Percentiles rank a stretch among this genome's conserved stretches.
Conservation (phyloP, 2,329 filamentous ascomycete genomes). For the Ascochyta viciae-villosae region DNA sequence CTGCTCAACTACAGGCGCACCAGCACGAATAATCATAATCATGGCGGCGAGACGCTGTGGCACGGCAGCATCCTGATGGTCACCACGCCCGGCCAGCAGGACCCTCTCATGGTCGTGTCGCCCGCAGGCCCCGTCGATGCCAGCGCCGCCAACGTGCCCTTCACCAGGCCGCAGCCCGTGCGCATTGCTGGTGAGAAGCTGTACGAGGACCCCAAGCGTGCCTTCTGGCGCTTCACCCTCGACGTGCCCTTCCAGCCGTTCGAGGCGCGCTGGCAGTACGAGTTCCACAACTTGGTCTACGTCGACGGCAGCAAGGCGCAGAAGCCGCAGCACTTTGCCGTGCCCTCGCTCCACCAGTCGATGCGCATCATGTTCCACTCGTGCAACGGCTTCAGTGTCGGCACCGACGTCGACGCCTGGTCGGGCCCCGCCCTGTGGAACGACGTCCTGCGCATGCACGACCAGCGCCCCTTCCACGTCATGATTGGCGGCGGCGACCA, state of each 20-base stretch:
- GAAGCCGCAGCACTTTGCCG: slow-evolving; percentile 56
- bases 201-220: slow-evolving; percentile 65
- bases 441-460: slow-evolving; percentile 67
- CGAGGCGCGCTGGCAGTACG: slow-evolving; percentile 82
- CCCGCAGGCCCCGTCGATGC: slow-evolving; percentile 53
- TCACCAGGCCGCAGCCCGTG: slow-evolving; percentile 34
- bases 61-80: slow-evolving; percentile 87
- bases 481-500: slow-evolving; percentile 94
- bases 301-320: slow-evolving; percentile 54
- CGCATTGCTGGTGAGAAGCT: slow-evolving; percentile 61
- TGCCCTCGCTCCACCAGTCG: slow-evolving; percentile 66
- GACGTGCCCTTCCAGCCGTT: slow-evolving; percentile 71
- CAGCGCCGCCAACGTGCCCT: slow-evolving; percentile 30
- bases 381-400: slow-evolving; percentile 72
- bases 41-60: slow-evolving; percentile 64
- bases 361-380: slow-evolving; percentile 76
- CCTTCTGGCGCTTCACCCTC: slow-evolving; percentile 66
- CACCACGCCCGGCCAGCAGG: slow-evolving; percentile 71
- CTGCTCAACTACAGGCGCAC: slow-evolving; percentile 80
- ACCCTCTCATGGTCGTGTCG: slow-evolving; percentile 66
- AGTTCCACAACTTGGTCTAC: slow-evolving; percentile 70
- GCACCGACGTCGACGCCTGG: slow-evolving; percentile 69
- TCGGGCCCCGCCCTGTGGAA: slow-evolving; percentile 69
- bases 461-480: slow-evolving; percentile 66
- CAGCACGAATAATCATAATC: slow-evolving; percentile 54